These are phyloP conservation scores for Salmacisia buchloeana DNA, from an alignment of 1,284 basidiomycete genomes.

Conservation along the genomic window DNA sequence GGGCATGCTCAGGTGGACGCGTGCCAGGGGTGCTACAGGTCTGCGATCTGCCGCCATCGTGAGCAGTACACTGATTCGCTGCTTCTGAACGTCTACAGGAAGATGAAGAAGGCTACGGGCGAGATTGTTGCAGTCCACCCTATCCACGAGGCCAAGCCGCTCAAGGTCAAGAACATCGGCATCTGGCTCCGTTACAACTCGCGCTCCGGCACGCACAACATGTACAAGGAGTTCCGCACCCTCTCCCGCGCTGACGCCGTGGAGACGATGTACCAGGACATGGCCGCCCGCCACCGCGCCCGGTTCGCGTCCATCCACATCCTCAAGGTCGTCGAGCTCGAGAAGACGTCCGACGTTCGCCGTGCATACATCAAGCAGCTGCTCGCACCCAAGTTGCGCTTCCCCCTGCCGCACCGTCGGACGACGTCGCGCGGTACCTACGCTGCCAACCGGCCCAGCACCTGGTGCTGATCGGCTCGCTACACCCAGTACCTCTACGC, in stretches of 20 bases:
- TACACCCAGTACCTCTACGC: neutral
- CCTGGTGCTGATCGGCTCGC: conserved; percentile 50
- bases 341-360: conserved; percentile 86
- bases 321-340: conserved; percentile 85
- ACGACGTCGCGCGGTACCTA: conserved; percentile 51
- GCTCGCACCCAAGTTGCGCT: conserved; percentile 80
- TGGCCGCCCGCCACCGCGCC: conserved; percentile 97
- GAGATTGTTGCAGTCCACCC: conserved; percentile 98
- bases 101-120: conserved; percentile 98
- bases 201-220: conserved; percentile 52
- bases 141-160: conserved; percentile 79
- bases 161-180: conserved; percentile 99
- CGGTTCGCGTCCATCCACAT: conserved; percentile 98
- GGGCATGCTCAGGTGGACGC: too few relatives aligned
- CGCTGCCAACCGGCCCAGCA: conserved; percentile 53
- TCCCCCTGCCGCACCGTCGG: conserved; percentile 91
- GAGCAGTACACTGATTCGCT: neutral
- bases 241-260: conserved; percentile 90
- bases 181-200: conserved; percentile 93
- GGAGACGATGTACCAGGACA: conserved; percentile 97
- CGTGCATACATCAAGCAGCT: conserved; percentile 88
- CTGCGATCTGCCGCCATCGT: too few relatives aligned
- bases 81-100: conserved; percentile 67
- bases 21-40: too few relatives aligned
- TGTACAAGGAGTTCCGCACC: conserved; percentile 89